Base-by-base conservation (phyloP, 164 flowering plant genomes). In the Cinnamomum chago region DNA sequence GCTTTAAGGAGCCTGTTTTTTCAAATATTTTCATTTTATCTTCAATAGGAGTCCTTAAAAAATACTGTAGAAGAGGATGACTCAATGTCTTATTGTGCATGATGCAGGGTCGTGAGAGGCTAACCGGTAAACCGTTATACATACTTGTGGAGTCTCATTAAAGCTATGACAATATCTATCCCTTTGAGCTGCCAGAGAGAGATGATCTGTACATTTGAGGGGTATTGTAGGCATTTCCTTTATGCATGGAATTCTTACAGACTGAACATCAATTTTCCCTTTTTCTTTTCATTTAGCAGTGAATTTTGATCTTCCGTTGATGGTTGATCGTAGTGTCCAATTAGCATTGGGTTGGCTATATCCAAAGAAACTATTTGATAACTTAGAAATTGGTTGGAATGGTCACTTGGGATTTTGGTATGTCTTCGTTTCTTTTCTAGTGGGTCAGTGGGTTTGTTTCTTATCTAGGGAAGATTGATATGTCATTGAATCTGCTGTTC, bases 21-120 rank as follows among this genome's bases (percentile, higher is more conserved):
- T n/a, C n/a, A n/a, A n/a, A n/a, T n/a, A n/a, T n/a, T n/a, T 40
- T 40, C 47, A 9, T 40, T 40, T 40, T 40, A 40, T 5, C 47
- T 40, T 40, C 11, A 40, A 9, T 9, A 40, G 11, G 9, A 40
- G 2, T 40, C 47, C 10, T 40, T 40, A 40, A 40, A 35, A 40
- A 40, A 7, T 40, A 9, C 10, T 7, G 47, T 7, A 40, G 9
- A 40, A 9, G 47, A 40, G 47, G 47, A 2, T 10, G 5, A 3
- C 17, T 15, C n/a, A 13, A 3, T 2, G 60, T 15, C 12, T 55
- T 15, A 55, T 17, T 55, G 25, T 35, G 24, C 30, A 22, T 60
- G 52, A 13, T 65, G 76, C 76, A 73, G 76, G 76, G 76, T 28
- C 76, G 76, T 18, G 76, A 65, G 50, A 73, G 75, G 68, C 51